phyloP scores from a whole-genome alignment of 495 filamentous ascomycete species.

The Aspergillus steynii region DNA sequence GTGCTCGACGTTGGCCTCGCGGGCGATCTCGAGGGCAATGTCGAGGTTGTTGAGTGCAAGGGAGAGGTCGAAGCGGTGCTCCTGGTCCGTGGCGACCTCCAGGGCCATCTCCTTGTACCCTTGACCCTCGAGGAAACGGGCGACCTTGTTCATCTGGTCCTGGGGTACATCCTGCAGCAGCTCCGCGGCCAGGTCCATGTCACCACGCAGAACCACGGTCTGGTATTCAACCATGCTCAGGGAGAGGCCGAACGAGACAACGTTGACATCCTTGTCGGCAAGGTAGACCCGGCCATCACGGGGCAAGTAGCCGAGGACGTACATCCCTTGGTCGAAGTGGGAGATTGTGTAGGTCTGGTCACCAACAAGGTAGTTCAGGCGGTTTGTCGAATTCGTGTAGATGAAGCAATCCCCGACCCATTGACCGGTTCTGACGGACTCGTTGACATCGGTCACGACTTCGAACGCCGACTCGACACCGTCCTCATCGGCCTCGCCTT shows the following conservation, averaged over 20 bases:
- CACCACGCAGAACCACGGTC: conserved; percentile 90
- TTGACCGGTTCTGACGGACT: conserved; percentile 90
- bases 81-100: conserved; percentile 91
- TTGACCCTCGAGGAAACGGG: conserved; percentile 96
- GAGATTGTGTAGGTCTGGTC: conserved; percentile 99
- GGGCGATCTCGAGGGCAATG: conserved; percentile 81
- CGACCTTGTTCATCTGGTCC: conserved; percentile 95
- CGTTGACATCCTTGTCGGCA: conserved; percentile 89
- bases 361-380: conserved; percentile 95
- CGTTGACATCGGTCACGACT: conserved; percentile 90
- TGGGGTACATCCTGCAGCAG: conserved; percentile 78
- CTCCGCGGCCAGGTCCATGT: conserved; percentile 88
- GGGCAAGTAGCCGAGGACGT: conserved; percentile 91
- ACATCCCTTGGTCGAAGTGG: conserved; percentile 94
- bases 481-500: conserved; percentile 85
- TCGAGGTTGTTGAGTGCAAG: conserved; percentile 79
- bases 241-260: conserved; percentile 87
- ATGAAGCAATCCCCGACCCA: conserved; percentile 99
- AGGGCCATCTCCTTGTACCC: conserved; percentile 94
- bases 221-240: conserved; percentile 97
- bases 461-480: conserved; percentile 98
- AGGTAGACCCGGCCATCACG: conserved; percentile 92
- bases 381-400: conserved; percentile 96
- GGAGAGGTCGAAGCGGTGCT: conserved; percentile 95
- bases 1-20: conserved; percentile 82